phyloP scores from a whole-genome alignment of 2,329 filamentous ascomycete genomes.

The Ceratocystis harringtonii region DNA sequence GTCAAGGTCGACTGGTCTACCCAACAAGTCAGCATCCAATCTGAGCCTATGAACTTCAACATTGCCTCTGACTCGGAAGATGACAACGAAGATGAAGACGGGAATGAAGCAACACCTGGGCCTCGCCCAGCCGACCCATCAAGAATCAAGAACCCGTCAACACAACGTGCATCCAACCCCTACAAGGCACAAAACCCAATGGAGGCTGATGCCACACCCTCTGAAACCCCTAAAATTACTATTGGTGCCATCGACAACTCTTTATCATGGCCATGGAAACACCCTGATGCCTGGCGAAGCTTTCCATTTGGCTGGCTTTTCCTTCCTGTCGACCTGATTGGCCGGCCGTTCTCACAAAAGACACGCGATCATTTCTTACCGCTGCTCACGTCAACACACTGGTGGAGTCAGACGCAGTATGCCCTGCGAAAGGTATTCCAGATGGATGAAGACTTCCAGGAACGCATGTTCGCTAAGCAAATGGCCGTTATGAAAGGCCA shows the following conservation, averaged over 20 bases:
- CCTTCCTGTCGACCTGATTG: constrained; percentile 87
- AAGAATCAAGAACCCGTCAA: constrained; percentile 27
- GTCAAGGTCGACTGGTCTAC: constrained; percentile 82
- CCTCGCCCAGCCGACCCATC: constrained; percentile 40
- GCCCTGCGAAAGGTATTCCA: constrained; percentile 77
- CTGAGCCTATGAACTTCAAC: constrained; percentile 60
- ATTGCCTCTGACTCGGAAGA: constrained; percentile 34
- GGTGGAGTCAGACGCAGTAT: constrained; percentile 91
- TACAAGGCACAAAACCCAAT: constrained; percentile 74
- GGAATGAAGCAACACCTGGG: constrained; percentile 19
- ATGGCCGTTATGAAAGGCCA: constrained; percentile 99
- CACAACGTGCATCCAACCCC: constrained; percentile 38
- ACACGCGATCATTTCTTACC: constrained; percentile 94
- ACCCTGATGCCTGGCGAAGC: constrained; percentile 78
- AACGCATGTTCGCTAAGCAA: constrained; percentile 97
- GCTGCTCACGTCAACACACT: constrained; percentile 79
- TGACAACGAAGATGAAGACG: constrained; percentile 31
- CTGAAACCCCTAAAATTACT: constrained; percentile 44
- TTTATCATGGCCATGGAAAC: constrained; percentile 97
- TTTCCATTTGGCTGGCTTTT: constrained; percentile 99
- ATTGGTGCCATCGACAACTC: constrained; percentile 96
- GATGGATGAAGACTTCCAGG: constrained; percentile 88
- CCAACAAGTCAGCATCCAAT: constrained; percentile 70
- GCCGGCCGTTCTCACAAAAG: constrained; percentile 85
- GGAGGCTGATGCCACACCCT: constrained; percentile 44